Conservation (phyloP, 1,284 basidiomycete species). For the Malassezia obtusa region DNA sequence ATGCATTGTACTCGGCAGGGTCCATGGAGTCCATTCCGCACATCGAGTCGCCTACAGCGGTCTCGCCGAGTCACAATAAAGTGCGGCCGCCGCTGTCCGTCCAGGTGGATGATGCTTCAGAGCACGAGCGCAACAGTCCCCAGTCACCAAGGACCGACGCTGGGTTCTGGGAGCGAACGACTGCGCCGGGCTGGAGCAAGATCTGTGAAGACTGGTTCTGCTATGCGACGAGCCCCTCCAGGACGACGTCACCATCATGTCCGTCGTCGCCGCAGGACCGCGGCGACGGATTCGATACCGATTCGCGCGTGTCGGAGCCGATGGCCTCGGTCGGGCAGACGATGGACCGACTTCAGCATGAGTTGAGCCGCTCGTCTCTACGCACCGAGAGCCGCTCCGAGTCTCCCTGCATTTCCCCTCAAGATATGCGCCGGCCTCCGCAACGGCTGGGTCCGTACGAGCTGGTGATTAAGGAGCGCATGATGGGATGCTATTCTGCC, state of each 20-base stretch:
- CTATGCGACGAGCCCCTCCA: background rate
- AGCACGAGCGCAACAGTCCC: background rate
- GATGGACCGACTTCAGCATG: background rate
- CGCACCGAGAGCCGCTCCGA: too few relatives aligned
- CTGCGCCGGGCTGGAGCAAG: slow-evolving; percentile 43
- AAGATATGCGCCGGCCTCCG: slow-evolving; percentile 13
- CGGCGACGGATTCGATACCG: background rate
- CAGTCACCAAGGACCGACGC: background rate
- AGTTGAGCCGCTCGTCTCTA: too few relatives aligned
- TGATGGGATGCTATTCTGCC: slow-evolving; percentile 69
- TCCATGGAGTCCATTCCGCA: too few relatives aligned
- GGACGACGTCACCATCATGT: background rate
- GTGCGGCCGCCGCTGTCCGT: background rate
- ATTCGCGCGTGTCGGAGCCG: background rate
- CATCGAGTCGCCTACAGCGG: too few relatives aligned
- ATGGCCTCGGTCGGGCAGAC: background rate
- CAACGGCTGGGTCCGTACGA: slow-evolving; percentile 57
- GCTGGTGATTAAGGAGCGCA: slow-evolving; percentile 67
- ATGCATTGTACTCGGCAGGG: too few relatives aligned
- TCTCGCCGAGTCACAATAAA: too few relatives aligned
- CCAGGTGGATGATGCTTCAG: background rate
- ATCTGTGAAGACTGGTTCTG: slow-evolving; percentile 34
- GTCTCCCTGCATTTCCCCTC: background rate
- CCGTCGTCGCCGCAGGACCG: background rate
- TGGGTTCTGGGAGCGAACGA: too few relatives aligned